phyloP scores from a whole-genome alignment of 495 filamentous ascomycete species.

The Massariosphaeria phaeospora region DNA sequence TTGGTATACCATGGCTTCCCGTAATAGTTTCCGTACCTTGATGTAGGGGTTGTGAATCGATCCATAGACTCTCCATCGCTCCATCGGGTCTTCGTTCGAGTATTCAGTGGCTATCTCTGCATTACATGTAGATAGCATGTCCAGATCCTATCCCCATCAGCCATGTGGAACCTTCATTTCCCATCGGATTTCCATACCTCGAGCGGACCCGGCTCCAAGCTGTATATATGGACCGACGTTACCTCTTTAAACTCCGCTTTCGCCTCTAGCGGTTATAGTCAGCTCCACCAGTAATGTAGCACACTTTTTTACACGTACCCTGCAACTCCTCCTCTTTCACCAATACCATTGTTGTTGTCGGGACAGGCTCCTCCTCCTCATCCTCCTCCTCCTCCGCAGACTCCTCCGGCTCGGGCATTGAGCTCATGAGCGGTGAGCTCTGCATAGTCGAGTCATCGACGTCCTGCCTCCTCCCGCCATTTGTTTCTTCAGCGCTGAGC shows the following conservation, averaged over 20 bases:
- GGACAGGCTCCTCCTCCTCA: conserved; percentile 42
- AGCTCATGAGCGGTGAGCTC: conserved; percentile 61
- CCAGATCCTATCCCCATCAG: conserved; percentile 51
- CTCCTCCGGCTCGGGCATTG: conserved; percentile 51
- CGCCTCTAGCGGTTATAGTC: conserved; percentile 48
- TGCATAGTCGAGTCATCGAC: conserved; percentile 72
- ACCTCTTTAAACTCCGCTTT: conserved; percentile 66
- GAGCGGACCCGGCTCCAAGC: conserved; percentile 63
- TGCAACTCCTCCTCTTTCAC: conserved; percentile 75
- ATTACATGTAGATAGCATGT: conserved; percentile 64
- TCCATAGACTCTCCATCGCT: conserved; percentile 58
- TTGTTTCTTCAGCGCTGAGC: conserved; percentile 26
- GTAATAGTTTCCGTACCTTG: conserved; percentile 45
- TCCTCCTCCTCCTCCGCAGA: conserved; percentile 48
- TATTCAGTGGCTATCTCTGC: conserved; percentile 53
- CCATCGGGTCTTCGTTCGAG: conserved; percentile 58
- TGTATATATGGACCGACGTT: conserved; percentile 79
- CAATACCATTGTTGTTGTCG: conserved; percentile 60
- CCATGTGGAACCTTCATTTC: conserved; percentile 21
- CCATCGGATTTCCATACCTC: conserved; percentile 44
- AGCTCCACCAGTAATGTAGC: not conserved
- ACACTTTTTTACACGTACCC: conserved; percentile 46
- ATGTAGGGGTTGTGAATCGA: conserved; percentile 62
- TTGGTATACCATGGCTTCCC: not conserved
- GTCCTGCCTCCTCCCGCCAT: conserved; percentile 37